Evolutionary conservation across 768 basidiomycete genomes (phyloP).

Genomic region (Hygrophorus pudorinus): DNA sequence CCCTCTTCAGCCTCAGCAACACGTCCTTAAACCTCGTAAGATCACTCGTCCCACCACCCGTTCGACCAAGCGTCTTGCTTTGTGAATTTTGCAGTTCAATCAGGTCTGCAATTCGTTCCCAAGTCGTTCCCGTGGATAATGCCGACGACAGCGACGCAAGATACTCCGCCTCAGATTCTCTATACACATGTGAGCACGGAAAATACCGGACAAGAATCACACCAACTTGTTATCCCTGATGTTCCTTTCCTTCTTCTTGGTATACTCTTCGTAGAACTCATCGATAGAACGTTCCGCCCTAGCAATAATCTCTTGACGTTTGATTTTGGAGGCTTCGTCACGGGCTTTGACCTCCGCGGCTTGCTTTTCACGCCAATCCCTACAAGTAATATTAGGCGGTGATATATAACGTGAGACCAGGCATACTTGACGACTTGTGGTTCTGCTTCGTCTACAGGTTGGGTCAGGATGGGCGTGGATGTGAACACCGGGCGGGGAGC

Average conservation of each 20-base stretch:
- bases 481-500: constrained; percentile 67
- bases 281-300: constrained; percentile 84
- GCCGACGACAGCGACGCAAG: constrained; percentile 60
- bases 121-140: constrained; percentile 85
- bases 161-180: constrained; percentile 83
- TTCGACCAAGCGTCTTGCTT: constrained; percentile 88
- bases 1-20: constrained; percentile 76
- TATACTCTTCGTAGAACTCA: constrained; percentile 84
- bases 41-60: constrained; percentile 83
- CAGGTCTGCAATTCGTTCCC: constrained; percentile 84
- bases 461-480: constrained; percentile 65
- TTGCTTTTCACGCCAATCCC: constrained; percentile 84
- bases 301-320: constrained; percentile 72
- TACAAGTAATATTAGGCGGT: constrained; percentile 18
- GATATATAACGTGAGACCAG: background rate
- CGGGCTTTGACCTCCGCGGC: constrained; percentile 73
- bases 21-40: constrained; percentile 89
- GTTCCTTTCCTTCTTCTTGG: constrained; percentile 78
- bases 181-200: constrained; percentile 20
- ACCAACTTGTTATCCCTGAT: constrained; percentile 93
- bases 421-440: constrained; percentile 78
- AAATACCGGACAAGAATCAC: background rate
- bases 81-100: constrained; percentile 93
- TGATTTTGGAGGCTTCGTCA: constrained; percentile 69
- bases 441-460: constrained; percentile 65